Evolutionary conservation across 805 yeast genomes (phyloP), one percentile per base, ranked within the genome.

Genomic region (Spathaspora arborariae): DNA sequence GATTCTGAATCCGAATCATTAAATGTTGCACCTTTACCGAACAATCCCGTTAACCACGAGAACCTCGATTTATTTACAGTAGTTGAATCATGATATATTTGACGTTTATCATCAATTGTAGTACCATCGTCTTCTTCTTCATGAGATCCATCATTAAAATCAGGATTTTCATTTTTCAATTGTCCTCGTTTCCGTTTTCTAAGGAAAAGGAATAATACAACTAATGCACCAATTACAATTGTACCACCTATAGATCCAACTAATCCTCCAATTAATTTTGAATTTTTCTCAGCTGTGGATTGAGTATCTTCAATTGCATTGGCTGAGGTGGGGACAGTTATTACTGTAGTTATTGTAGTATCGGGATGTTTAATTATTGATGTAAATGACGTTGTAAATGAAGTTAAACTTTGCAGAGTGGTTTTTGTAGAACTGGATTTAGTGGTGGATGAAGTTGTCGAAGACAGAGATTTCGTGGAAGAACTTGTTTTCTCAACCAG

Each of bases 221-320:
- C 74, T 16, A 69, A 49, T 2, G 60, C 57, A 0, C 72, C 74
- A 39, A 72, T 64, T n/a, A 70, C 58, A 21, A 72, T 63, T 16
- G 72, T 62, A 10, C 77, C 77, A n/a, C 76, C 77, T 20, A 72
- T 64, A 1, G 74, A 68, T 0, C 77, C 77, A n/a, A 72, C 76
- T 13, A 72, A 56, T 1, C 77, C 76, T 2, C 77, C 77, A 19
- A 72, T 69, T 37, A 72, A 56, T 50, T 65, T 69, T 34, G 71
- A 59, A 50, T 65, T 68, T 19, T 53, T 55, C 27, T 53, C 47
- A 5, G 60, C 51, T 2, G 53, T 41, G 20, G 57, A 38, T 34
- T 49, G 45, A 42, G 42, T 45, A 8, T 58, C 46, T 16, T 44
- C 38, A 6, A 49, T 45, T 2, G 47, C 47, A 3, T 54, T 46